Percentiles rank a stretch among this genome's conserved stretches.
Conservation (phyloP, 1,284 basidiomycete species). For the Serendipita sp. region DNA sequence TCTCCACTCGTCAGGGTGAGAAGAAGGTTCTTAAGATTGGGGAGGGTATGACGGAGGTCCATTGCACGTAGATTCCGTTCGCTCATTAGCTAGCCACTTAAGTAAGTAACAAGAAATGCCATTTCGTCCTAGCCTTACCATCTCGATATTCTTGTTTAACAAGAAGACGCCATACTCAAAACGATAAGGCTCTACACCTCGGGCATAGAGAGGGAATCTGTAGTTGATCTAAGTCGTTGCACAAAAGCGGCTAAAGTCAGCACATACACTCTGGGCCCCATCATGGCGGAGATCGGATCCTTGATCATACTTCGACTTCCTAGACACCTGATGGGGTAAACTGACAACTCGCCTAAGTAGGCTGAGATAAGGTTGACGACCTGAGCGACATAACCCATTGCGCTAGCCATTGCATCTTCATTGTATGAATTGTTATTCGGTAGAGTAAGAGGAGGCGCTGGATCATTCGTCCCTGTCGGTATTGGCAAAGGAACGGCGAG, state of each 20-base stretch:
- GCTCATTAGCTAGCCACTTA: slow-evolving; percentile 59
- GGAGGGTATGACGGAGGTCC: slow-evolving; percentile 90
- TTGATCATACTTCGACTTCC: slow-evolving; percentile 78
- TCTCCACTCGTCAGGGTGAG: slow-evolving; percentile 69
- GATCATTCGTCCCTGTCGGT: slow-evolving; percentile 57
- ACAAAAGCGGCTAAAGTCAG: slow-evolving; percentile 4
- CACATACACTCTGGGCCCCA: slow-evolving; percentile 77
- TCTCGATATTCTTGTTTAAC: slow-evolving; percentile 93
- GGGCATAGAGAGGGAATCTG: slow-evolving; percentile 88
- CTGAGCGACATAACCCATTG: slow-evolving; percentile 78
- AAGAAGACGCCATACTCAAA: slow-evolving; percentile 98
- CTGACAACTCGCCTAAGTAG: slow-evolving; percentile 64
- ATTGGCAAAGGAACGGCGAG: slow-evolving; percentile 74
- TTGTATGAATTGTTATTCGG: not conserved
- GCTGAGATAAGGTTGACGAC: slow-evolving; percentile 65
- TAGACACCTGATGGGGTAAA: slow-evolving; percentile 80
- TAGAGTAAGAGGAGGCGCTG: slow-evolving; percentile 74
- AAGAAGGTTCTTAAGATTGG: slow-evolving; percentile 88
- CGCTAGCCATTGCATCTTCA: slow-evolving; percentile 37
- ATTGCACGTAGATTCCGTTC: slow-evolving; percentile 74
- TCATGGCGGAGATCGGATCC: slow-evolving; percentile 86
- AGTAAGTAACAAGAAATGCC: slow-evolving; percentile 10
- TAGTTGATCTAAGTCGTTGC: not conserved
- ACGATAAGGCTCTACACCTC: slow-evolving; percentile 87
- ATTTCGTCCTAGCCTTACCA: slow-evolving; percentile 36